Evolutionary conservation across 2,329 filamentous ascomycete species (phyloP).

Genomic region (Sporothrix inflata): DNA sequence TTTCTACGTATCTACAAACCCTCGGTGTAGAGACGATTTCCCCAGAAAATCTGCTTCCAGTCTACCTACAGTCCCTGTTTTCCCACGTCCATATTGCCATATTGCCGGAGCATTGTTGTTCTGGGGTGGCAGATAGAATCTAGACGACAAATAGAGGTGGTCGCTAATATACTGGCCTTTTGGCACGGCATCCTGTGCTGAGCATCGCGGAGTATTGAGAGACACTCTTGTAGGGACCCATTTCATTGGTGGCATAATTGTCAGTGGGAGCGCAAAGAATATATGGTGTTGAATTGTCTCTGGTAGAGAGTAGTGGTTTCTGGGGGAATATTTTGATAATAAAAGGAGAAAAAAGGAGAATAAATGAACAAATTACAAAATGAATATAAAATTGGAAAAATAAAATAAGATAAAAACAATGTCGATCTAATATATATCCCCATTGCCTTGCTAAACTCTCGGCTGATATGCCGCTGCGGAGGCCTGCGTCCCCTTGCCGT

Average conservation of each 20-base stretch:
- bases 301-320: too few species aligned
- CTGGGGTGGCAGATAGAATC: neutral
- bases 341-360: neutral
- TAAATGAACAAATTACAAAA: neutral
- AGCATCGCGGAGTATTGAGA: neutral
- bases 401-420: neutral
- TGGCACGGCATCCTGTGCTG: neutral
- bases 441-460: neutral
- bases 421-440: neutral
- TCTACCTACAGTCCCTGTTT: neutral
- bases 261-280: neutral
- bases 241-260: slow-evolving; percentile 11
- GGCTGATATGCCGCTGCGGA: slow-evolving; percentile 17
- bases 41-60: neutral
- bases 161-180: neutral
- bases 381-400: neutral
- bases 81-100: neutral
- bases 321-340: neutral
- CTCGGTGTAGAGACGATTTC: neutral
- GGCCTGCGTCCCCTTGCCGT: neutral
- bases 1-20: neutral
- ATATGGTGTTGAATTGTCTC: too few species aligned
- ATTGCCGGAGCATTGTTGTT: neutral
- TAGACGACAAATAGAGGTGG: neutral
- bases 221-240: neutral